phyloP scores from a whole-genome alignment of 331 rosid genomes.

The Stylosanthes scabra region DNA sequence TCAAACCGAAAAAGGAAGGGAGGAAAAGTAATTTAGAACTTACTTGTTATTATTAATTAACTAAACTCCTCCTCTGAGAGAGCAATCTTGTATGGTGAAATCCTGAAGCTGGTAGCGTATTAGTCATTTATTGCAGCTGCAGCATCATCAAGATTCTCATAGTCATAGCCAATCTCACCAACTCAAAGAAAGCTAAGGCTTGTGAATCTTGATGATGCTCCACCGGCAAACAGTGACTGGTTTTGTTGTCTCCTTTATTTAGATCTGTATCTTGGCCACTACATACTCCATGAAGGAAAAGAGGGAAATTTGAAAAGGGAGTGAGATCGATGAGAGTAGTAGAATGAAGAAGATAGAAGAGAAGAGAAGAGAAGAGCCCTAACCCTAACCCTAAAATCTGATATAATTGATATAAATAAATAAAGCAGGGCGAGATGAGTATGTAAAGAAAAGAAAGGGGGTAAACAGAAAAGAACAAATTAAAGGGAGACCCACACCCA shows the following conservation, averaged over 20 bases:
- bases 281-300: slow-evolving; percentile 37
- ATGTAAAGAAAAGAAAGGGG: no score
- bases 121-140: slow-evolving; percentile 86
- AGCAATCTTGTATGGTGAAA: no score
- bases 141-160: slow-evolving; percentile 99
- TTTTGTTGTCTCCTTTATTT: slow-evolving; percentile 9
- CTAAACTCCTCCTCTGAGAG: no score
- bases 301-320: neutral
- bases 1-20: neutral
- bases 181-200: slow-evolving; percentile 35
- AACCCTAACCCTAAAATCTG: slow-evolving; percentile 65
- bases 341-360: no score
- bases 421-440: slow-evolving; percentile 7
- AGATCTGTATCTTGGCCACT: slow-evolving; percentile 7
- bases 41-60: neutral
- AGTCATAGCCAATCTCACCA: slow-evolving; percentile 32
- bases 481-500: slow-evolving; percentile 28
- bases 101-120: neutral
- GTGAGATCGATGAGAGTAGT: no score
- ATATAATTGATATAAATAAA: slow-evolving; percentile 7
- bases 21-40: neutral
- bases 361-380: slow-evolving; percentile 31
- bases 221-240: slow-evolving; percentile 83
- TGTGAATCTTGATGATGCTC: slow-evolving; percentile 99
- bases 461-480: slow-evolving; percentile 3